Evolutionary conservation across 2,329 filamentous ascomycete species (phyloP).

Genomic region (Rachicladosporium sp.): DNA sequence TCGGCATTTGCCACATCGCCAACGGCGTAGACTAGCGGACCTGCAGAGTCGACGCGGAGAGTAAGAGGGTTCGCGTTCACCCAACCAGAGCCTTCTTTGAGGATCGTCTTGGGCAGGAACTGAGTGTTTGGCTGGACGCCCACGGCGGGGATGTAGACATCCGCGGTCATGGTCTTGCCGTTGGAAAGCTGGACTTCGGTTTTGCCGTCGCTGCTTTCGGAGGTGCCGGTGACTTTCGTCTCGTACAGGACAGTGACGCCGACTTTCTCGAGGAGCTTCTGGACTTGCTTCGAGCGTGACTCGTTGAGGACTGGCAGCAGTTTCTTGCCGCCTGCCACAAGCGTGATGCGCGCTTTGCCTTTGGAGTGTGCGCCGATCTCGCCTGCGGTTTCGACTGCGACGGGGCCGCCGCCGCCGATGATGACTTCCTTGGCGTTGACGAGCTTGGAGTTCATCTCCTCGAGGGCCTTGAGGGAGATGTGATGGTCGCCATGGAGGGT

Average conservation of each 20-base stretch:
- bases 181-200: conserved; percentile 34
- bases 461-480: conserved; percentile 20
- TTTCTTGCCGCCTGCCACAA: conserved; percentile 30
- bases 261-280: conserved; percentile 33
- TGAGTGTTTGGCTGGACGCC: conserved; percentile 41
- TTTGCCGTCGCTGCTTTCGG: conserved; percentile 25
- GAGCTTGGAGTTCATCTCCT: conserved; percentile 19
- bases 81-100: conserved; percentile 33
- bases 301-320: conserved; percentile 31
- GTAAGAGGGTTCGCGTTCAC: conserved; percentile 36
- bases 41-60: conserved; percentile 33
- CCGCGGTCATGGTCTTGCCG: conserved; percentile 35
- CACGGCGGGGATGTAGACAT: conserved; percentile 41
- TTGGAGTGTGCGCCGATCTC: conserved; percentile 25
- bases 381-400: conserved; percentile 27
- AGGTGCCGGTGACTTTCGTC: conserved; percentile 13
- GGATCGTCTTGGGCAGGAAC: conserved; percentile 37
- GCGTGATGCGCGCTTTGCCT: conserved; percentile 31
- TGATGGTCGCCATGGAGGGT: conserved; percentile 29
- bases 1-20: conserved; percentile 36
- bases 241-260: conserved; percentile 29
- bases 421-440: conserved; percentile 25
- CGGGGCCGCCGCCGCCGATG: conserved; percentile 25
- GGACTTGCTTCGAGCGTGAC: conserved; percentile 30
- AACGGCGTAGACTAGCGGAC: conserved; percentile 34